Evolutionary conservation across 1,284 basidiomycete genomes (phyloP), one percentile per base, ranked within the genome.

Genomic region (Apiotrichum gamsii): DNA sequence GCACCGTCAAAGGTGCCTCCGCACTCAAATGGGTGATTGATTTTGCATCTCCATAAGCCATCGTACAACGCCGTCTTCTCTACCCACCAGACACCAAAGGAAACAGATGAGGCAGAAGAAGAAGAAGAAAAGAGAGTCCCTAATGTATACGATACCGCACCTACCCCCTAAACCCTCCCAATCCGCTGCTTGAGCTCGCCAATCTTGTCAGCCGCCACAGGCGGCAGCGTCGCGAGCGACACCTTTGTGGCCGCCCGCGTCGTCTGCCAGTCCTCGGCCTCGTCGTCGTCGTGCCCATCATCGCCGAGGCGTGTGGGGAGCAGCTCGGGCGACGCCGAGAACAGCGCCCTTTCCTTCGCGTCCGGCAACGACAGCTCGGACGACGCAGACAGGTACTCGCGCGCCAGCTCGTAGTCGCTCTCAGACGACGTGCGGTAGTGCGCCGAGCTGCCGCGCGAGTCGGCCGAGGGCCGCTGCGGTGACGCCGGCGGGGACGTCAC

Each of bases 231-330:
- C 10, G 62, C 64, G 8, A 90, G 75, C 16, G 85, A 88, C 15
- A 90, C 88, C 14, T 86, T 82, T 56, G 85, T 84, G 14, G 85
- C 87, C 33, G 83, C 84, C 32, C 83, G 81, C 2, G 87, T 90
- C 68, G 82, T 82, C 65, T 85, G 76, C 87, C 87, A 90, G 50
- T 85, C 82, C 67, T 89, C 87, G 16, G 87, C 85, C 44, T 57
- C 40, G 33, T 62, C 58, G 34, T 30, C 24, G 40, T 8, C 18
- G 67, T 81, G 76, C 62, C 85, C 83, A 48, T 79, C 77, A 16
- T 67, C 41, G 21, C 19, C 41, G 24, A 28, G 37, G 35, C 28
- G 34, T 28, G 19, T 30, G 13, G 20, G 19, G 14, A 23, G 62
- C 35, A 60, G 72, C 58, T 80, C 78, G 8, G 18, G 31, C 19